phyloP scores from a whole-genome alignment of 108 stramenopile genomes.

The Nannochloropsis oceanica region DNA sequence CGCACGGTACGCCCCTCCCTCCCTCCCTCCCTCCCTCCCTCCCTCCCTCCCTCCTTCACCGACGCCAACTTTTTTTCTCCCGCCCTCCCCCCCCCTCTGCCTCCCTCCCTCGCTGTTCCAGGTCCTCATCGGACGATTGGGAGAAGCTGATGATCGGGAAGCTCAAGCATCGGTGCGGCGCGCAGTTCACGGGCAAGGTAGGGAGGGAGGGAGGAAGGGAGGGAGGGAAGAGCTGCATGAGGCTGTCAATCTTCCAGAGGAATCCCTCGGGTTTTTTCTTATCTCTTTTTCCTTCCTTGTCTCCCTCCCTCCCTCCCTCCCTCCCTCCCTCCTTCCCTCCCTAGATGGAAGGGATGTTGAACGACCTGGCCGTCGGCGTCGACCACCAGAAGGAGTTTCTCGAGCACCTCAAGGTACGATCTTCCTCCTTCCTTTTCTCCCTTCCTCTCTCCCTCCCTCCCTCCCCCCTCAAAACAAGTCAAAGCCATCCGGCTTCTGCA shows the following conservation, averaged over 20 bases:
- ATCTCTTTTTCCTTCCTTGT: not conserved
- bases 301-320: not conserved
- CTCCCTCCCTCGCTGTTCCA: not conserved
- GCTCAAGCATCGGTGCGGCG: conserved; percentile 93
- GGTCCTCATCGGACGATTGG: conserved; percentile 89
- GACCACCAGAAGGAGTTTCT: conserved; percentile 83
- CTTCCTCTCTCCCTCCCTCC: not conserved
- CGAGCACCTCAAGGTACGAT: conserved; percentile 37
- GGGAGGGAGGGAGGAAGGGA: not conserved
- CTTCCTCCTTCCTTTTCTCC: not conserved
- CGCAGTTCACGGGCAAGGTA: conserved; percentile 92
- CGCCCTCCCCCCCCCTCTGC: not conserved
- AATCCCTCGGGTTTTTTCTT: not conserved
- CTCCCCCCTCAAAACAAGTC: not conserved
- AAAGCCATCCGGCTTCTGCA: too few species aligned
- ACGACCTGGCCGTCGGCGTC: conserved; percentile 81
- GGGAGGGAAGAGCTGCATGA: not conserved
- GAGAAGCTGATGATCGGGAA: conserved; percentile 98
- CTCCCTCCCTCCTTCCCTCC: not conserved
- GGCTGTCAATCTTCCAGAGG: not conserved
- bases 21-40: not conserved
- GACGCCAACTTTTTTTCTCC: not conserved
- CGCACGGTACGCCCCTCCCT: not conserved
- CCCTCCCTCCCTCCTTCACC: not conserved
- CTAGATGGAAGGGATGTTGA: conserved; percentile 88